These are phyloP conservation scores for Saturnispora gosingensis DNA, from an alignment of 805 yeast species.

Conservation along the genomic window DNA sequence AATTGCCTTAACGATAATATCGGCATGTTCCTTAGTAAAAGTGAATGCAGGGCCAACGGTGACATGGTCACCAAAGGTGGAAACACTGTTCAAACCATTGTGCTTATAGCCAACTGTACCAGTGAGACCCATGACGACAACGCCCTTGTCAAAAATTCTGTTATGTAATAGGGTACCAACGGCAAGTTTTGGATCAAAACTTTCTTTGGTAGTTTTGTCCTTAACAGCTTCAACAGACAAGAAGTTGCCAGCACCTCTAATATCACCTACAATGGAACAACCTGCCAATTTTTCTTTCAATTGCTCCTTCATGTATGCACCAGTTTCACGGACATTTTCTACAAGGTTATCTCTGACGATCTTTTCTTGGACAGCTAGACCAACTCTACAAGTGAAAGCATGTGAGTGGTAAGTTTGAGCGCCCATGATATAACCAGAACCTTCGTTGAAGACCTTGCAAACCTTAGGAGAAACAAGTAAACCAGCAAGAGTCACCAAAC, in stretches of 20 bases:
- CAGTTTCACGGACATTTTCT: slow-evolving; percentile 35
- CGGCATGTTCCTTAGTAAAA: slow-evolving; percentile 34
- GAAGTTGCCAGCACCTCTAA: slow-evolving; percentile 57
- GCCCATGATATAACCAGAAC: slow-evolving; percentile 34
- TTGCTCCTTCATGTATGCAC: slow-evolving; percentile 33
- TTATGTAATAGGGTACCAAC: slow-evolving; percentile 30
- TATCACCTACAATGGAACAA: slow-evolving; percentile 41
- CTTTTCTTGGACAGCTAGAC: slow-evolving; percentile 38
- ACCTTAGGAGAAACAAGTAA: slow-evolving; percentile 33
- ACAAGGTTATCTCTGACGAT: slow-evolving; percentile 26
- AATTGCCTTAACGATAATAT: slow-evolving; percentile 32
- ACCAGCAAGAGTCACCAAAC: slow-evolving; percentile 42
- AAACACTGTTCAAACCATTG: slow-evolving; percentile 23
- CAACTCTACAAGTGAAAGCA: slow-evolving; percentile 37
- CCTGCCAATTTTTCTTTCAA: slow-evolving; percentile 30
- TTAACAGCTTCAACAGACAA: slow-evolving; percentile 50
- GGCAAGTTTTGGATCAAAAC: slow-evolving; percentile 31
- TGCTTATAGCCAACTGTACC: slow-evolving; percentile 29
- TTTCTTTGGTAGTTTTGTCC: slow-evolving; percentile 41
- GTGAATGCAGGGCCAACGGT: slow-evolving; percentile 40
- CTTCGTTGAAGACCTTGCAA: slow-evolving; percentile 28
- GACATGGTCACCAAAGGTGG: slow-evolving; percentile 34
- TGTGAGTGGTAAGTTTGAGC: slow-evolving; percentile 44
- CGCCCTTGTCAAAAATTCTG: slow-evolving; percentile 36
- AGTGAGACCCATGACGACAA: slow-evolving; percentile 37